A percentile compares a stretch with the other conserved stretches of the same genome.
These are phyloP conservation scores for Phytophthora vignae DNA, from an alignment of 352 stramenopile species.

Conservation along the genomic window DNA sequence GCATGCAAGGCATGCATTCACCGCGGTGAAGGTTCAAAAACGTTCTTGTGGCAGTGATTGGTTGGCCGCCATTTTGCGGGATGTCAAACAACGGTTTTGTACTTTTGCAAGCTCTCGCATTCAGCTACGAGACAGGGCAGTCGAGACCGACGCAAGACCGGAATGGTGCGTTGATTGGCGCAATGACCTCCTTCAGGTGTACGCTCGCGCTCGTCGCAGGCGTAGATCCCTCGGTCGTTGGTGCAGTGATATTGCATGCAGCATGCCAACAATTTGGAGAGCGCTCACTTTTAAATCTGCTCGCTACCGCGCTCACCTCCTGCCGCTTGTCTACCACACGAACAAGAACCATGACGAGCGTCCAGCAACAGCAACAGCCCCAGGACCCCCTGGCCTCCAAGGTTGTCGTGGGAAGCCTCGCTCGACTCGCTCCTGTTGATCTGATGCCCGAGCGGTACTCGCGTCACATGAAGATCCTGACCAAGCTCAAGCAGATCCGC, in stretches of 20 bases:
- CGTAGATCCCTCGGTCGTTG: background rate
- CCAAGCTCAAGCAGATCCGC: slow-evolving; percentile 38
- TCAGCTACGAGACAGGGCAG: slow-evolving; percentile 31
- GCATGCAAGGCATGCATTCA: slow-evolving; percentile 17
- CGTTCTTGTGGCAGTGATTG: slow-evolving; percentile 23
- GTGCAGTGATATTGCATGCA: too few relatives aligned
- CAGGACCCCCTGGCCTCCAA: slow-evolving; percentile 2
- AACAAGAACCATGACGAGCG: slow-evolving; percentile 12
- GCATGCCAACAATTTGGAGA: background rate
- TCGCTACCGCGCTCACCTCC: background rate
- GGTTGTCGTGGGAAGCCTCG: slow-evolving; percentile 15
- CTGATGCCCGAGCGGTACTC: slow-evolving; percentile 42
- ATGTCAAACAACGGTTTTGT: slow-evolving; percentile 16
- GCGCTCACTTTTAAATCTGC: slow-evolving; percentile 27
- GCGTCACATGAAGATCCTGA: slow-evolving; percentile 40
- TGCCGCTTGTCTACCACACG: background rate
- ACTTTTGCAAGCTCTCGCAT: slow-evolving; percentile 12
- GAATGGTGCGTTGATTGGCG: slow-evolving; percentile 13
- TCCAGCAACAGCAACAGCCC: slow-evolving; percentile 2
- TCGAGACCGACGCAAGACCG: slow-evolving; percentile 22
- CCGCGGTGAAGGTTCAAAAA: slow-evolving; percentile 14
- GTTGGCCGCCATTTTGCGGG: slow-evolving; percentile 4
- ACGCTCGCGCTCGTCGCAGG: background rate
- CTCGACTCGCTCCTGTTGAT: slow-evolving; percentile 18
- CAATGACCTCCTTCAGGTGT: background rate